Evolutionary conservation across 179 eudicot species (phyloP).

Genomic region (Dionaea muscipula): DNA sequence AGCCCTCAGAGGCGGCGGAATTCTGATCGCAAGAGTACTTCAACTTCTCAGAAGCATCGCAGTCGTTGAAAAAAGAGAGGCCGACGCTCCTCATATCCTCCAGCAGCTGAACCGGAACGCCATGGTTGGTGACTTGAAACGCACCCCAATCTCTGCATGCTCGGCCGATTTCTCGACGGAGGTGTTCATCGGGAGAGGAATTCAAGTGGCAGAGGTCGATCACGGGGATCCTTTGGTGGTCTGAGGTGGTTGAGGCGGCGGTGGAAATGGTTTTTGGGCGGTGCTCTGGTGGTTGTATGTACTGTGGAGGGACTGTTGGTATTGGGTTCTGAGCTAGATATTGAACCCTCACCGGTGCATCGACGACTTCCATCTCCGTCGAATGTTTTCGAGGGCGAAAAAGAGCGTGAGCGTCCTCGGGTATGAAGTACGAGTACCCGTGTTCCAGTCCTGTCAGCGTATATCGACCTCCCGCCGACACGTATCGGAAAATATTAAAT

Average conservation of each 20-base stretch:
- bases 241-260: constrained; percentile 10
- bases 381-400: too few relatives aligned
- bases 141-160: constrained; percentile 83
- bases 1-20: constrained; percentile 63
- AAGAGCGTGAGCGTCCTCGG: too few relatives aligned
- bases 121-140: constrained; percentile 64
- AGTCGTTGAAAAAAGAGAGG: constrained; percentile 44
- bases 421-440: too few relatives aligned
- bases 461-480: too few relatives aligned
- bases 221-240: constrained; percentile 23
- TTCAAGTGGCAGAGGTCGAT: constrained; percentile 34
- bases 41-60: constrained; percentile 36
- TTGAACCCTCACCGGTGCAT: constrained; percentile 32
- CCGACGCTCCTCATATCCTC: constrained; percentile 44
- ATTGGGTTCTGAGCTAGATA: constrained; percentile 24
- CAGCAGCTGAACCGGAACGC: constrained; percentile 36
- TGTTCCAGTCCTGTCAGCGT: too few relatives aligned
- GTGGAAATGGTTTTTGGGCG: constrained; percentile 16
- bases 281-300: constrained; percentile 58
- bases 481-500: too few relatives aligned
- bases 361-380: constrained; percentile 14
- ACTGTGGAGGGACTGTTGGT: constrained; percentile 37
- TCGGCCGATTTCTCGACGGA: constrained; percentile 20
- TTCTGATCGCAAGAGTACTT: constrained; percentile 36
- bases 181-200: not conserved